phyloP scores from a whole-genome alignment of 371 early-diverging fungal species.

The Batrachochytrium dendrobatidis region DNA sequence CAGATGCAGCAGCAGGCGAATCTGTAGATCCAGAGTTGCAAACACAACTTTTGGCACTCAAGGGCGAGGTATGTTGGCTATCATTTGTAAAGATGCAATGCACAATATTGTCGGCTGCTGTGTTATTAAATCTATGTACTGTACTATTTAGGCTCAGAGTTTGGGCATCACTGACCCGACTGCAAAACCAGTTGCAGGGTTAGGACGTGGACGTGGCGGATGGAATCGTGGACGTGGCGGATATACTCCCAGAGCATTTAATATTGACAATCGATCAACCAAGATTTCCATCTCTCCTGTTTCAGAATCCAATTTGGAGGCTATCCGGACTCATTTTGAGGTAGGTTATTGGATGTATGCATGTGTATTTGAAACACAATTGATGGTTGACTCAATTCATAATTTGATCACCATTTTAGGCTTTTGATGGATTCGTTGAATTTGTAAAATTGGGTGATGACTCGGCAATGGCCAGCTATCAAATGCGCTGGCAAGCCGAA shows the following conservation, averaged over 20 bases:
- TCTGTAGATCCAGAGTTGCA: not conserved
- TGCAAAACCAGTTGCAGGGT: no score
- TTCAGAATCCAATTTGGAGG: not conserved
- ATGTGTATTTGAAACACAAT: no score
- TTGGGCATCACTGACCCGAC: not conserved
- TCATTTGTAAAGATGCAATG: no score
- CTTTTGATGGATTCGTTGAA: not conserved
- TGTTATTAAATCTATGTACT: no score
- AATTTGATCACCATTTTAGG: no score
- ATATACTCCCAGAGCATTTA: not conserved
- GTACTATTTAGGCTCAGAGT: no score
- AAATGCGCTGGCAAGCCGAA: constrained; percentile 1
- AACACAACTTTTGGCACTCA: constrained; percentile 3
- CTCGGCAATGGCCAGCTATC: not conserved
- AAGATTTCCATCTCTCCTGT: not conserved
- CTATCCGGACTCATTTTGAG: not conserved
- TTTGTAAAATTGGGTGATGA: not conserved
- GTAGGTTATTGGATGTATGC: not conserved
- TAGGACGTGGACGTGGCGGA: not conserved
- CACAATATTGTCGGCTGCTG: not conserved
- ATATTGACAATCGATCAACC: not conserved
- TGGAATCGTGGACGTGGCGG: not conserved
- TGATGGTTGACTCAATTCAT: no score
- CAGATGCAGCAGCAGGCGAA: not conserved
- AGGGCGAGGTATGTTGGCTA: constrained; percentile 24